Base-by-base conservation (phyloP, 805 yeast genomes). In the Candida boleticola region DNA sequence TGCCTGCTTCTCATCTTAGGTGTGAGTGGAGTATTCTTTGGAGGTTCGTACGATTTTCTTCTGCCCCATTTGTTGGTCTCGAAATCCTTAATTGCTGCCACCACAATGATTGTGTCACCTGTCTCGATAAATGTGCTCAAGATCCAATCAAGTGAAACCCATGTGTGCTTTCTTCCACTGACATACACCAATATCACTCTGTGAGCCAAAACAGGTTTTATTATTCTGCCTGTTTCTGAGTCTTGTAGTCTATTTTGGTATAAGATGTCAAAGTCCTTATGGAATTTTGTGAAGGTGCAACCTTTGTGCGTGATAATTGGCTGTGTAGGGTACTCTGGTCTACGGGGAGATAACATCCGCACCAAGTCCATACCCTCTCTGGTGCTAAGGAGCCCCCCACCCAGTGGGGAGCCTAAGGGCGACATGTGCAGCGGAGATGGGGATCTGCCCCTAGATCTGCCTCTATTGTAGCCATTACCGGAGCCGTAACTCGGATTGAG, bases 71-170 rank as follows among this genome's bases (percentile, higher is more conserved):
- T 33, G 3, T 48, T 36, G 9, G 57, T 55, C 7, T 23, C 27
- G 11, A 23, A 23, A 11, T 23, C 27, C 35, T 58, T 50, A 18
- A 82, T 71, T 2, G 83, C 66, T 1, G 89, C 73, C 4, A 79
- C 74, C 5, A 86, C 73, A 3, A 85, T 77, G 10, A 86, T 60
- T 11, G 80, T 73, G 58, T 86, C 95, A 6, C 89, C 87, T 50
- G 80, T 67, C 49, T 76, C 79, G 3, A 83, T 60, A 10, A 83
- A 62, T 32, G 70, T 64, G 36, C 68, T 69, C 41, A 85, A 61
- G 5, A 79, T 66, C 82, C 86, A 86, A 58, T 86, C 95, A 21
- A 86, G 60, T 1, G 89, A 81, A 9, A 84, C 88, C 95, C 95
- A 86, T 0, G 93, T 83, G 63, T 85, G 92, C 42, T 67, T 72